These are phyloP conservation scores for Cinchona pubescens DNA, from an alignment of 257 asterid genomes.

Conservation along the genomic window DNA sequence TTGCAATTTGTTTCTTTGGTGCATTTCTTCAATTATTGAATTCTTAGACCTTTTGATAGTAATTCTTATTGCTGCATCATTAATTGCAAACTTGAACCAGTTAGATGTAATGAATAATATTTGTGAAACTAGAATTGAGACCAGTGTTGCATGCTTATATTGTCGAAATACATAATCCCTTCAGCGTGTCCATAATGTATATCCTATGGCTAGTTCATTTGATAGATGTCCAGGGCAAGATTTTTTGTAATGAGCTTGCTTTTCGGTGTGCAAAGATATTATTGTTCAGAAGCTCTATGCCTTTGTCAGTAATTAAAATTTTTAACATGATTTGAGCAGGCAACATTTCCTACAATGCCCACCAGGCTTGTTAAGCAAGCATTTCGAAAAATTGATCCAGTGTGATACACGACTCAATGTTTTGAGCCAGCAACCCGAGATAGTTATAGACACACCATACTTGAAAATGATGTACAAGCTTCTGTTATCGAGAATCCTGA, in stretches of 20 bases:
- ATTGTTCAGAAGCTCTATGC: not conserved
- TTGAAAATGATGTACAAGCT: slow-evolving; percentile 51
- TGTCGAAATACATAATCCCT: not conserved
- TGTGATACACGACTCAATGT: slow-evolving; percentile 56
- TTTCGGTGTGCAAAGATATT: not conserved
- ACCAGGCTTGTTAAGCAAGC: slow-evolving; percentile 65
- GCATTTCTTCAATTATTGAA: not conserved
- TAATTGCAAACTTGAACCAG: not conserved
- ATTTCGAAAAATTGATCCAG: slow-evolving; percentile 76
- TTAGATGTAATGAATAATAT: not conserved
- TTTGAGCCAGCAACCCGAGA: slow-evolving; percentile 63
- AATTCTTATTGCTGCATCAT: not conserved
- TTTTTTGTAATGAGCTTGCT: not conserved
- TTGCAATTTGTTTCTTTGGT: not conserved
- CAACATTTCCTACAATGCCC: slow-evolving; percentile 64
- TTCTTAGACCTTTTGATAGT: no score
- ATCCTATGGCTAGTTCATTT: not conserved
- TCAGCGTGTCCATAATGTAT: not conserved
- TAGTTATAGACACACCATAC: slow-evolving; percentile 47
- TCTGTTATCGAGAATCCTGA: slow-evolving; percentile 43
- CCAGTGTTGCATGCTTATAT: not conserved
- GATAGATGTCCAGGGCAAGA: not conserved
- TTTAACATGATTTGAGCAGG: slow-evolving; percentile 41
- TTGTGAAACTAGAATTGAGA: not conserved
- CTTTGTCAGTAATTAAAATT: slow-evolving; percentile 11